These are phyloP conservation scores for Komagataella kurtzmanii DNA, from an alignment of 805 yeast species.

Conservation along the genomic window DNA sequence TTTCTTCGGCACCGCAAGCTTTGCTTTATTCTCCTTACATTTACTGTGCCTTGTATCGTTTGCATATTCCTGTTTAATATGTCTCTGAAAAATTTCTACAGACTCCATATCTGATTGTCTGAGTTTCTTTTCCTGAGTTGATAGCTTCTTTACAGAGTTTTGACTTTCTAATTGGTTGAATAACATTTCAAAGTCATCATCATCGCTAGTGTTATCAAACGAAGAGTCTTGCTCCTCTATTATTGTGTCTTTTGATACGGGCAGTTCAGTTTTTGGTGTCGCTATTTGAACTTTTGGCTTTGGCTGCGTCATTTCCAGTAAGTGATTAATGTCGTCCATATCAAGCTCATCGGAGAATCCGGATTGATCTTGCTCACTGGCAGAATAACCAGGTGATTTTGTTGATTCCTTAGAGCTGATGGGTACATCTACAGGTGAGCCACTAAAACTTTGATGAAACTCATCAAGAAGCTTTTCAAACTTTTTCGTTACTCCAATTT, in stretches of 20 bases:
- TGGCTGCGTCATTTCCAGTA: conserved; percentile 2
- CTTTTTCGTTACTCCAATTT: neutral
- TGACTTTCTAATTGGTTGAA: conserved; percentile 21
- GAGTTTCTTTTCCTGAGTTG: conserved; percentile 3
- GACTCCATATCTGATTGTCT: neutral
- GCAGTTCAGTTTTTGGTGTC: neutral
- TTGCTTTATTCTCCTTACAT: conserved; percentile 13
- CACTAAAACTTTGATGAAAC: neutral
- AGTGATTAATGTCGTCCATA: conserved; percentile 13
- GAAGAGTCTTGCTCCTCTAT: conserved; percentile 14
- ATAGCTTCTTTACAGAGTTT: neutral
- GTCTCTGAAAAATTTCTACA: neutral
- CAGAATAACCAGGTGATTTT: neutral
- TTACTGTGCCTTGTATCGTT: neutral
- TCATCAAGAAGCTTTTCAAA: neutral
- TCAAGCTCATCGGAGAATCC: conserved; percentile 18
- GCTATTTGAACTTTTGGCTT: conserved; percentile 1
- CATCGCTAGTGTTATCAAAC: conserved; percentile 3
- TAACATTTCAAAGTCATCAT: conserved; percentile 5
- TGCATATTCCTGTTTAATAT: neutral
- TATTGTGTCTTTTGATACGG: conserved; percentile 5
- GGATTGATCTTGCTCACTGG: neutral
- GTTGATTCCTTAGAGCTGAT: neutral
- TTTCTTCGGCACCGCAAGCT: conserved; percentile 28
- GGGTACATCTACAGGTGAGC: neutral